These are phyloP conservation scores for Globisporangium cylindrosporum DNA, from an alignment of 352 stramenopile genomes.

Conservation along the genomic window DNA sequence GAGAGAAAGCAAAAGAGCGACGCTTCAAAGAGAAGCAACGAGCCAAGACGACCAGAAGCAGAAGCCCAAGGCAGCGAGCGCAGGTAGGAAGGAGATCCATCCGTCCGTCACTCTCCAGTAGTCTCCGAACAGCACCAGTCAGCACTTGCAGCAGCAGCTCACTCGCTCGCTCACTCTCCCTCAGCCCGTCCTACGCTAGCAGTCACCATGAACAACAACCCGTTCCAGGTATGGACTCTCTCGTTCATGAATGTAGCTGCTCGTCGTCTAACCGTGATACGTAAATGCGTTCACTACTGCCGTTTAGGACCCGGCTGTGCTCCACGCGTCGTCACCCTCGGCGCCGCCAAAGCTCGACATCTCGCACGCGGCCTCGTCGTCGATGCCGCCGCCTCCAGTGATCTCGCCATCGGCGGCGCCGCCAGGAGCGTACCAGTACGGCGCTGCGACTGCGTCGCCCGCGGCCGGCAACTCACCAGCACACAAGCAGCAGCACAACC, in stretches of 20 bases:
- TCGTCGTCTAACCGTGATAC: not conserved
- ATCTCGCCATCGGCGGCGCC: slow-evolving; percentile 29
- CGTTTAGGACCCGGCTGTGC: slow-evolving; percentile 37
- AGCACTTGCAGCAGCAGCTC: not conserved
- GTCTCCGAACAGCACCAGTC: slow-evolving; percentile 2
- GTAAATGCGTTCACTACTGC: not conserved
- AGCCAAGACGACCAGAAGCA: not conserved
- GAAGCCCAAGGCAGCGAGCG: not conserved
- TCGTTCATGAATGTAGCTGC: too few relatives aligned
- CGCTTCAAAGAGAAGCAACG: slow-evolving; percentile 7
- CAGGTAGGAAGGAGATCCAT: not conserved
- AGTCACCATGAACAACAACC: slow-evolving; percentile 25
- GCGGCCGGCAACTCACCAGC: slow-evolving; percentile 14
- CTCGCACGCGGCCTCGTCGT: slow-evolving; percentile 25
- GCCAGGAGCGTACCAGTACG: slow-evolving; percentile 27
- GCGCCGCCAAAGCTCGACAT: slow-evolving; percentile 21
- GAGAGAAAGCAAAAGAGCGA: not conserved
- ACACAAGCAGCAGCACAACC: slow-evolving; percentile 42
- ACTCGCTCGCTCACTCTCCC: not conserved
- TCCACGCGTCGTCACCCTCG: slow-evolving; percentile 29
- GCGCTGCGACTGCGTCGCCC: slow-evolving; percentile 19
- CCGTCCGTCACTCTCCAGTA: slow-evolving; percentile 5
- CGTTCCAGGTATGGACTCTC: slow-evolving; percentile 21
- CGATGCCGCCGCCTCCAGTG: slow-evolving; percentile 34
- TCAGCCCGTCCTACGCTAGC: not conserved